Conservation (phyloP, 345 rosid genomes). For the Bretschneidera sinensis region DNA sequence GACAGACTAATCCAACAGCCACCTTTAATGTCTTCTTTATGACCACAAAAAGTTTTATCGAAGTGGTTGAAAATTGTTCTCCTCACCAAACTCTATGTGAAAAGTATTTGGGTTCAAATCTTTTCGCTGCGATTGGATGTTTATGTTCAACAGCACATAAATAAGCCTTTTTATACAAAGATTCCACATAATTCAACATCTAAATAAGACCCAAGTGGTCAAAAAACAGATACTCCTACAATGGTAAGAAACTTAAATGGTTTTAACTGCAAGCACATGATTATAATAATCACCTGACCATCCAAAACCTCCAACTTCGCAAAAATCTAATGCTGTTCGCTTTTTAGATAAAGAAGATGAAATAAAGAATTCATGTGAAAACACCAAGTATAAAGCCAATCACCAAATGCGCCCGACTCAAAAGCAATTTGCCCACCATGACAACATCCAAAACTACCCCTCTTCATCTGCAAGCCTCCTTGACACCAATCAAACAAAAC, state of each 20-base stretch:
- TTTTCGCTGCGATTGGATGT: too few relatives aligned
- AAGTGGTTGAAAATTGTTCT: too few relatives aligned
- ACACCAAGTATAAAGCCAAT: conserved; percentile 19
- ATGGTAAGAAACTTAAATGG: conserved; percentile 28
- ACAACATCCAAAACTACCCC: conserved; percentile 19
- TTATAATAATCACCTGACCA: conserved; percentile 28
- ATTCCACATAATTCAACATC: too few relatives aligned
- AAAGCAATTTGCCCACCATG: conserved; percentile 12
- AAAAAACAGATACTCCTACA: background rate
- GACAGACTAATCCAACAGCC: too few relatives aligned
- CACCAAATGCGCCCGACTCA: conserved; percentile 3
- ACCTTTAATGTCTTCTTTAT: too few relatives aligned
- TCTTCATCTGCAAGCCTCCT: conserved; percentile 29
- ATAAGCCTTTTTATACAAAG: too few relatives aligned
- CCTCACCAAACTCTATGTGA: too few relatives aligned
- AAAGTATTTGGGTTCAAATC: too few relatives aligned
- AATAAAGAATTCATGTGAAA: conserved; percentile 38
- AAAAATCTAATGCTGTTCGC: conserved; percentile 18
- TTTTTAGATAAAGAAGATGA: conserved; percentile 35
- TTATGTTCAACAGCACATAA: too few relatives aligned
- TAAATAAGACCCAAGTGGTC: background rate
- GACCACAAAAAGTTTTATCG: too few relatives aligned
- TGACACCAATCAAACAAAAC: conserved; percentile 13
- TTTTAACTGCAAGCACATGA: conserved; percentile 44
- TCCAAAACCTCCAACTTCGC: conserved; percentile 14